A percentile compares a stretch with the other conserved stretches of the same genome.
phyloP scores from a whole-genome alignment of 2,329 filamentous ascomycete genomes.

The Penicillium aurantiogriseum region DNA sequence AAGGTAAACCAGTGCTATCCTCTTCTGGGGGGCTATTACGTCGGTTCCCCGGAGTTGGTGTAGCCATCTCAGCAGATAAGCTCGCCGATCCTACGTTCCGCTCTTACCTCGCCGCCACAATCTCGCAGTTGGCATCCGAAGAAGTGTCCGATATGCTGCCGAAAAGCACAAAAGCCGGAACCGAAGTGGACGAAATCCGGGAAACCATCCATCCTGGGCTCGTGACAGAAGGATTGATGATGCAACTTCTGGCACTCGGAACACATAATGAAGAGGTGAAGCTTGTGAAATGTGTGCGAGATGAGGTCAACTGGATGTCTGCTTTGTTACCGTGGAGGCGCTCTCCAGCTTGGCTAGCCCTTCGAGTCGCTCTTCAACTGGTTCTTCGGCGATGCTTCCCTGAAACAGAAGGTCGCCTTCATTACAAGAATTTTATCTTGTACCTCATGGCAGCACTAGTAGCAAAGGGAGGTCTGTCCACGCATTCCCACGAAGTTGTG shows the following conservation, averaged over 20 bases:
- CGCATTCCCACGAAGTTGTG: neutral
- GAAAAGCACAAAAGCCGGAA: slow-evolving; percentile 37
- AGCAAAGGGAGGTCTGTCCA: neutral
- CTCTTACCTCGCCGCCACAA: neutral
- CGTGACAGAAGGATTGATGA: slow-evolving; percentile 52
- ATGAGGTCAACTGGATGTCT: slow-evolving; percentile 47
- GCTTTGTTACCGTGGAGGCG: neutral
- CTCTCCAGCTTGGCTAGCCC: neutral
- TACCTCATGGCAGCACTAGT: neutral
- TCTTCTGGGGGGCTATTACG: neutral
- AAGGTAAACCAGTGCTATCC: neutral
- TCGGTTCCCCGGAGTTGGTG: neutral
- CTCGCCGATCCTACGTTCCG: neutral
- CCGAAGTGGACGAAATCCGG: slow-evolving; percentile 38
- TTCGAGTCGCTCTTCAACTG: neutral
- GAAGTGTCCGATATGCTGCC: slow-evolving; percentile 33
- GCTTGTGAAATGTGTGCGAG: slow-evolving; percentile 52
- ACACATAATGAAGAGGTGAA: slow-evolving; percentile 17
- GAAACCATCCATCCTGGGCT: slow-evolving; percentile 51
- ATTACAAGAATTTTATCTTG: neutral
- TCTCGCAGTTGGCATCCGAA: neutral
- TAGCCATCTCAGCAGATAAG: neutral
- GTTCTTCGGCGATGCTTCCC: neutral
- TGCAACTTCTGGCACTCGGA: slow-evolving; percentile 45
- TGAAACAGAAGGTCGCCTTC: neutral